Base-by-base conservation (phyloP, 1,139 yeast species). In the Kazachstania sp. region DNA sequence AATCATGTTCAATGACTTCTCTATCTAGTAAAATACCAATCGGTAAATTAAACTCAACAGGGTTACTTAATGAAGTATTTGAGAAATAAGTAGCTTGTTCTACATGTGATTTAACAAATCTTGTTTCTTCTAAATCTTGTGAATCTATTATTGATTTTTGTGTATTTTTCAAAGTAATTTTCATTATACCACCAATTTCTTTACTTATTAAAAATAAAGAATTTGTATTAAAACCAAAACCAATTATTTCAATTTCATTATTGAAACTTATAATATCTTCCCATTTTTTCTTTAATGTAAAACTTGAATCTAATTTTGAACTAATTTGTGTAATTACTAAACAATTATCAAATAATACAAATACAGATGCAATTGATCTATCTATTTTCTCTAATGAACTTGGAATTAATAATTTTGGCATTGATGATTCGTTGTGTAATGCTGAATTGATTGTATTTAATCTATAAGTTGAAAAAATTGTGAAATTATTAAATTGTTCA, bases 71-170 rank as follows among this genome's bases (percentile, higher is more conserved):
- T 46, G 19, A 61, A 63, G 18, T 58, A 4, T 61, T 60, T 2
- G 69, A 65, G 47, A 71, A 71, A 57, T 80, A 83, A 1, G 88
- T 77, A 0, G 87, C 95, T 64, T 88, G 97, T 56, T 84, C 94
- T 28, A 88, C 75, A 54, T 80, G 87, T 0, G 87, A 76, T 59
- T 82, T 83, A 41, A 83, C 71, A 48, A 79, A 70, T 6, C 72
- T 65, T 2, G 71, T 53, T 15, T 55, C 54, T 2, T 55, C 47
- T 2, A 52, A 23, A 3, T 49, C 19, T 2, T 41, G 28, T 7
- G 6, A 23, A 7, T 8, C 56, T 38, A 7, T 58, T 56, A 6
- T 51, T 37, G 36, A 6, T 1, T 48, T 44, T 12, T 46, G 38
- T 18, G 43, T 48, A 8, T 44, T 44, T 2, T 53, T 37, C 58